These are phyloP conservation scores for Blastobotrys proliferans DNA, from an alignment of 1,139 yeast species.

Conservation along the genomic window DNA sequence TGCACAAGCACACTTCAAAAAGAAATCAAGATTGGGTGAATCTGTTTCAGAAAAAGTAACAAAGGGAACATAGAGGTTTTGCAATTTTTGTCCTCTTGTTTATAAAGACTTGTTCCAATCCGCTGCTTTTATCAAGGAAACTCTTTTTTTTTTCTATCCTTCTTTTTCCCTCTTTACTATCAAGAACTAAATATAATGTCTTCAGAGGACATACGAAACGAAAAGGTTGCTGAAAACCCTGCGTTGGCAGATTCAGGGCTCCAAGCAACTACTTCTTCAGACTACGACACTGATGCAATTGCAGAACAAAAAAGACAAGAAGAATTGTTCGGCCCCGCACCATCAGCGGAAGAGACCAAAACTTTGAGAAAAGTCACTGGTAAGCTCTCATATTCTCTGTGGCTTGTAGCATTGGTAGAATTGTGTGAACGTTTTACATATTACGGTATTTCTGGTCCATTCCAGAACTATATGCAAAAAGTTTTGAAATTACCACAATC, in stretches of 20 bases:
- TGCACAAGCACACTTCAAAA: too few relatives aligned
- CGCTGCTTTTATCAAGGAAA: background rate
- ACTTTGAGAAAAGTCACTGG: slow-evolving; percentile 44
- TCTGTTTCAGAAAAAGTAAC: background rate
- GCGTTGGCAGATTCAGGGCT: background rate
- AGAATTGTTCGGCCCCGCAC: slow-evolving; percentile 36
- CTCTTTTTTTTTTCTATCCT: background rate
- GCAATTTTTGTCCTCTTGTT: too few relatives aligned
- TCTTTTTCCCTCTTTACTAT: background rate
- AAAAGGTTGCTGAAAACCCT: background rate
- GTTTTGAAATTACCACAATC: slow-evolving; percentile 56
- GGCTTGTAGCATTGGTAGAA: slow-evolving; percentile 75
- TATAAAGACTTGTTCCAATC: too few relatives aligned
- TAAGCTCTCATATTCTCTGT: slow-evolving; percentile 48
- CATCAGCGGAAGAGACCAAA: slow-evolving; percentile 43
- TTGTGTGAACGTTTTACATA: slow-evolving; percentile 81
- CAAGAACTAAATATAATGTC: background rate
- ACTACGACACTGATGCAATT: background rate
- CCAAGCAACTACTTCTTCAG: background rate
- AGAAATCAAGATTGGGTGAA: background rate
- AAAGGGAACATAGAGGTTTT: background rate
- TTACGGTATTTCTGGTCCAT: slow-evolving; percentile 73
- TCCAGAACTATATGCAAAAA: slow-evolving; percentile 72
- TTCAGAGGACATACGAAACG: slow-evolving; percentile 5
- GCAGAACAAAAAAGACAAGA: background rate